Percentiles rank a stretch among this genome's conserved stretches.
These are phyloP conservation scores for Arabis alpina DNA, from an alignment of 345 rosid genomes.

Conservation along the genomic window DNA sequence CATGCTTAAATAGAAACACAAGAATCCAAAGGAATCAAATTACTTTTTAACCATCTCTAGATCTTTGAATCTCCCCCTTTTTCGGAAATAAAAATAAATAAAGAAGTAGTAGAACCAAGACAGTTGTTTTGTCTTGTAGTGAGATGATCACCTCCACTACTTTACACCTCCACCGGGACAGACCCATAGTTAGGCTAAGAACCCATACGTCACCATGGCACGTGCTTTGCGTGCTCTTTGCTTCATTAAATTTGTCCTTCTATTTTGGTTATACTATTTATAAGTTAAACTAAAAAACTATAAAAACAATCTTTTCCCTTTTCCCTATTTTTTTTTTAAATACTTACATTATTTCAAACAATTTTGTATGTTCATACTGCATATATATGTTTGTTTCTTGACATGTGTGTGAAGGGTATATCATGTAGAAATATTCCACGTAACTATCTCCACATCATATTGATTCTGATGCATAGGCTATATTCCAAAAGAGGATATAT, in stretches of 20 bases:
- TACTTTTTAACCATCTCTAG: slow-evolving; percentile 25
- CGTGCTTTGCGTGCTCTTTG: slow-evolving; percentile 27
- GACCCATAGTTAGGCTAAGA: slow-evolving; percentile 21
- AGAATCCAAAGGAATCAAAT: slow-evolving; percentile 36
- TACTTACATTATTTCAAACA: neutral
- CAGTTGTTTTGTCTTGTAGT: slow-evolving; percentile 35
- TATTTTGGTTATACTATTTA: neutral
- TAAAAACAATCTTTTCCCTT: no score
- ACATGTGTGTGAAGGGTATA: slow-evolving; percentile 19
- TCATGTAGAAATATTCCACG: slow-evolving; percentile 30
- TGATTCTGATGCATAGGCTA: slow-evolving; percentile 26
- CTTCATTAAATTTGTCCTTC: slow-evolving; percentile 7
- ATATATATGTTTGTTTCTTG: neutral
- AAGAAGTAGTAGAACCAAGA: slow-evolving; percentile 7
- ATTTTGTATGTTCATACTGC: neutral
- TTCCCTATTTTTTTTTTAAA: neutral
- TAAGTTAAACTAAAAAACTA: neutral
- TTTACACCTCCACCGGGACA: slow-evolving; percentile 39
- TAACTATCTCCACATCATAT: slow-evolving; percentile 22
- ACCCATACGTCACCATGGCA: slow-evolving; percentile 15
- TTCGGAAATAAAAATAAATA: slow-evolving; percentile 2
- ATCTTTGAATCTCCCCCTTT: neutral
- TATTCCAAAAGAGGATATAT: slow-evolving; percentile 5
- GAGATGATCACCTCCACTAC: slow-evolving; percentile 37
- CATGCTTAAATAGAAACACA: slow-evolving; percentile 11